These are phyloP conservation scores for Amanita rubescens DNA, from an alignment of 768 basidiomycete species.

Conservation along the genomic window DNA sequence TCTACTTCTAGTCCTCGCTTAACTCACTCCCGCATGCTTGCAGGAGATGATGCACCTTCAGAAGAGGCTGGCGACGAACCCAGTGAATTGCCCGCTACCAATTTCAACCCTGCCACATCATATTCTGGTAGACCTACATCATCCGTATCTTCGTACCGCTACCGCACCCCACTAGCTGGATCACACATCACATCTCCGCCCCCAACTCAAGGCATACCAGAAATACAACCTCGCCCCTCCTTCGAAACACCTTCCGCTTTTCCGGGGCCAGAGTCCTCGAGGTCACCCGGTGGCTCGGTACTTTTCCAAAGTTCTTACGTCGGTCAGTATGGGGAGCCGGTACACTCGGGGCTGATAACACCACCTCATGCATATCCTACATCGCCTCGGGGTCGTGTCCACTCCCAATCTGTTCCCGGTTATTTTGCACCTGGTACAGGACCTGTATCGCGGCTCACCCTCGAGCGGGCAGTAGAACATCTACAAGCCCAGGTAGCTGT, in stretches of 20 bases:
- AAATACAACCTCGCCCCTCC: slow-evolving; percentile 62
- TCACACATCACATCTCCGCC: slow-evolving; percentile 54
- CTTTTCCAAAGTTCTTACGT: slow-evolving; percentile 29
- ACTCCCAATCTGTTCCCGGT: slow-evolving; percentile 25
- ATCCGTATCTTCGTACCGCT: slow-evolving; percentile 69
- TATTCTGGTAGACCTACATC: slow-evolving; percentile 59
- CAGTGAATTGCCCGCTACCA: slow-evolving; percentile 30
- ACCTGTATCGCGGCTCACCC: slow-evolving; percentile 41
- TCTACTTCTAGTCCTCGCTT: slow-evolving; percentile 38
- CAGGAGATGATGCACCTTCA: slow-evolving; percentile 24
- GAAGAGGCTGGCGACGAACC: slow-evolving; percentile 47
- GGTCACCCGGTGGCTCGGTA: slow-evolving; percentile 31
- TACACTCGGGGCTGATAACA: slow-evolving; percentile 28
- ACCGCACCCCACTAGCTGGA: slow-evolving; percentile 68
- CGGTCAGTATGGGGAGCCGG: slow-evolving; percentile 31
- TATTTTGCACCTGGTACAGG: slow-evolving; percentile 28
- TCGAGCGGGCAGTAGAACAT: slow-evolving; percentile 75
- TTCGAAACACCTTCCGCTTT: slow-evolving; percentile 75
- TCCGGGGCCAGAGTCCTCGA: slow-evolving; percentile 33
- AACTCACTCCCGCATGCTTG: not conserved
- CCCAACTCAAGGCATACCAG: slow-evolving; percentile 42
- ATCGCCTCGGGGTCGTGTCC: slow-evolving; percentile 27
- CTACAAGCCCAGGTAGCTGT: slow-evolving; percentile 80
- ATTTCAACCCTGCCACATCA: slow-evolving; percentile 21
- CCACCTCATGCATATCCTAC: slow-evolving; percentile 31